Base-by-base conservation (phyloP, 441 rosid species). In the Flueggea neowawraea region DNA sequence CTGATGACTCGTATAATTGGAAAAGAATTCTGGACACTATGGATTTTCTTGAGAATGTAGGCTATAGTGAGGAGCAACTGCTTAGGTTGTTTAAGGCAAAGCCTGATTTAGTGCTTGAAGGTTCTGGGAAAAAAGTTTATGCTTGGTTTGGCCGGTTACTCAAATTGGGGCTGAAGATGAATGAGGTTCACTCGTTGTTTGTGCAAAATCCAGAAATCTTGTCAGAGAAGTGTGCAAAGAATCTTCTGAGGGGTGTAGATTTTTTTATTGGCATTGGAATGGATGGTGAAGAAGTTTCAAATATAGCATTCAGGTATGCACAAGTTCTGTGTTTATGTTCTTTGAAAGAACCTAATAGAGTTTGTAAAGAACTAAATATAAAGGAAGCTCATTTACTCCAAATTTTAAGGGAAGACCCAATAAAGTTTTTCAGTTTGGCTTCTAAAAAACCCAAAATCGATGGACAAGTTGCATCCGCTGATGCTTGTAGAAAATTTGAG, bases 31-130 rank as follows among this genome's bases (percentile, higher is more conserved):
- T 80, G 39, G 85, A 79, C 59, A 83, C 86, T 0, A 66, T 86
- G 16, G 73, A 86, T 69, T 85, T 92, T 73, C 86, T 92, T 52
- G 84, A 82, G 48, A 82, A 71, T 68, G 70, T 78, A 36, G 86
- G 86, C 62, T 87, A 70, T 60, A 79, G 68, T 58, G 79, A 80
- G 68, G 82, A 81, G 69, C 85, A 74, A 61, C 32, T 85, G 69
- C 52, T 61, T 58, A 63, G 67, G 55, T 70, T 89, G 59, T 61
- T 89, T 60, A 74, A 60, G 62, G 73, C 56, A 31, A 71, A 79
- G 78, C 93, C 90, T 31, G 73, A 72, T 45, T 64, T 86, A 58
- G 74, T 85, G 63, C 75, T 87, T 15, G 83, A 78, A 75, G 87
- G 88, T 41, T 86, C 87, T 0, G 90, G 98, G 60, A 82, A 76